Conservation (phyloP, 352 stramenopile genomes). For the Globisporangium cylindrosporum region DNA sequence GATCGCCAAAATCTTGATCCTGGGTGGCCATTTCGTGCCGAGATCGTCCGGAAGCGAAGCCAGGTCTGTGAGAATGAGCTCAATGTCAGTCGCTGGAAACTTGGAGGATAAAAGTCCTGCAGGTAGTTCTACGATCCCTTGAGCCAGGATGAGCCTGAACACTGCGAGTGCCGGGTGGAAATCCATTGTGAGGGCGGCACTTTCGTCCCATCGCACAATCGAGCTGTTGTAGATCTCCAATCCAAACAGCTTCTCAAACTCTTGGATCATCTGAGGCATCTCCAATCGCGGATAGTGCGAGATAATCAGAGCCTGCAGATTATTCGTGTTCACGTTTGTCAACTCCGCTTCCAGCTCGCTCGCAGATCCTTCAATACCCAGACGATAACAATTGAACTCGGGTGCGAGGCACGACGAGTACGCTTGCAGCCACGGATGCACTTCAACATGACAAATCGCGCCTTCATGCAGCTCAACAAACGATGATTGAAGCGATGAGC, state of each 20-base stretch:
- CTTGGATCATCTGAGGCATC: conserved; percentile 14
- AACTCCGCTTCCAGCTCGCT: conserved; percentile 5
- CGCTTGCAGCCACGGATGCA: conserved; percentile 35
- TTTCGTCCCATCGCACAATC: conserved; percentile 17
- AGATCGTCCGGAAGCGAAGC: not conserved
- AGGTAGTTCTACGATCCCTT: not conserved
- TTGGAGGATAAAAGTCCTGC: not conserved
- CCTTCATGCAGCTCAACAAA: not conserved
- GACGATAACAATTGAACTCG: conserved; percentile 24
- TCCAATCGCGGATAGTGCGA: conserved; percentile 21
- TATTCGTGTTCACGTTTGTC: conserved; percentile 2
- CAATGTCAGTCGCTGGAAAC: conserved; percentile 2
- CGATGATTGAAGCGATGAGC: not conserved
- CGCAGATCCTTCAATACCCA: conserved; percentile 9
- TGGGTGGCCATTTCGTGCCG: not conserved
- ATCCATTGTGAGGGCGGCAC: conserved; percentile 15
- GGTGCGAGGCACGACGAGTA: conserved; percentile 17
- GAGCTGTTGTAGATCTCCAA: conserved; percentile 32
- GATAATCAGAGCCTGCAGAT: conserved; percentile 18
- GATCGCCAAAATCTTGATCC: conserved; percentile 5
- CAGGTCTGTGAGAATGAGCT: not conserved
- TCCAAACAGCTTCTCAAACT: conserved; percentile 24
- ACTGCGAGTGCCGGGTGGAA: conserved; percentile 12
- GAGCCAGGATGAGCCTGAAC: not conserved
- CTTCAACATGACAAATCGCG: conserved; percentile 4